Base-by-base conservation (phyloP, 768 basidiomycete genomes). In the Jaapia argillacea region DNA sequence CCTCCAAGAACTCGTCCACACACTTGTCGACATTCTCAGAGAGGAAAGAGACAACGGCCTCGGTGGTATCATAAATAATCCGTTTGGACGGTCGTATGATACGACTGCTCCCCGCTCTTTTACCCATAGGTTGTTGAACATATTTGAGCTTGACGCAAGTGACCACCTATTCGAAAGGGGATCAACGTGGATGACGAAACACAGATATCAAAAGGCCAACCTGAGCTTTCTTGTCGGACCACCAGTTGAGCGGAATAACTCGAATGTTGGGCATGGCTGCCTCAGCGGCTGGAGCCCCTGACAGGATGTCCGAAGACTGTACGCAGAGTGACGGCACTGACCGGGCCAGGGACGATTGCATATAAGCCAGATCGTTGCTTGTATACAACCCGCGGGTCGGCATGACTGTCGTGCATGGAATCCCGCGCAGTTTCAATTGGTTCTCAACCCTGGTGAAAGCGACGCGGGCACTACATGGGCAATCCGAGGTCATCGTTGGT, bases 181-280 rank as follows among this genome's bases (percentile, higher is more conserved):
- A 33, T 33, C 27, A 36, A 37, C 36, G 24, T 18, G 16, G 27
- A 5, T 14, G 21, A n/a, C 23, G 27, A 16, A 24, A 23, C 7
- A 26, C n/a, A 7, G 20, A 16, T 4, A 24, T 39, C 25, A 27
- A 13, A 23, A 36, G 36, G 38, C 50, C 44, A 39, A 61, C 62
- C 60, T 80, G 77, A 2, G 81, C 82, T 48, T 77, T 79, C 49
- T 78, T 78, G 39, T 83, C 77, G 3, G 81, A 83, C 91, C 91
- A 93, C 91, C 91, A 93, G 48, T 89, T 82, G 13, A 89, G 68
- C 5, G 89, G 85, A 49, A 89, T 83, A 40, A 93, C 84, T 28
- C 83, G 81, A 41, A 93, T 89, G 54, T 88, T 90, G 5, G 88
- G 81, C 86, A 91, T 88, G 4, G 90, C 90, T 3, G 90, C 90